Conservation (phyloP, 179 eudicot species). For the Nepenthes alata region DNA sequence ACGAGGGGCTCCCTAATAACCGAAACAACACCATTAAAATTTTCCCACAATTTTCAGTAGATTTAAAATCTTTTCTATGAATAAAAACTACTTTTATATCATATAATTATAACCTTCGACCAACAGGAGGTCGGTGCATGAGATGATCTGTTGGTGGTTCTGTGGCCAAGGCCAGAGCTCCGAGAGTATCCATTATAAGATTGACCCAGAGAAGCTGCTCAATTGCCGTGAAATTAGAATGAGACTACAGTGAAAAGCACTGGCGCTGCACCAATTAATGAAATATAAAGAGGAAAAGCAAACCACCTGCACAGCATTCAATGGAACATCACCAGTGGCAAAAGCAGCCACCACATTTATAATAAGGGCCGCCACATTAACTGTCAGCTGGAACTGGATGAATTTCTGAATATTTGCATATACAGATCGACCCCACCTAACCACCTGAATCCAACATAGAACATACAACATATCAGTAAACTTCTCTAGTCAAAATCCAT, state of each 20-base stretch:
- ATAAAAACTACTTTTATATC: too few species aligned
- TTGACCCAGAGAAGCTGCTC: constrained; percentile 86
- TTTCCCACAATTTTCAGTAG: background rate
- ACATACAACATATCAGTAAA: too few species aligned
- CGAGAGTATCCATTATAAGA: constrained; percentile 96
- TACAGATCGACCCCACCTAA: constrained; percentile 91
- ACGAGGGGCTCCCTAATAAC: constrained; percentile 71
- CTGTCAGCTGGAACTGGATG: constrained; percentile 96
- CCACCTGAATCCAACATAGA: constrained; percentile 41
- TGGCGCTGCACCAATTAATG: background rate
- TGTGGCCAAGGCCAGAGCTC: constrained; percentile 97
- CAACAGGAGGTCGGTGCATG: constrained; percentile 80
- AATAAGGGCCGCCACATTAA: constrained; percentile 85
- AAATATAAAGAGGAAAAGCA: background rate
- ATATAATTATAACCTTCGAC: constrained; percentile 56
- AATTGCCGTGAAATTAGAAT: background rate
- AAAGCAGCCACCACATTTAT: constrained; percentile 92
- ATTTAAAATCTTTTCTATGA: too few species aligned
- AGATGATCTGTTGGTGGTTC: constrained; percentile 95
- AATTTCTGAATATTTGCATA: constrained; percentile 88
- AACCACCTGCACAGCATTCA: constrained; percentile 64
- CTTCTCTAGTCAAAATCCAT: too few species aligned
- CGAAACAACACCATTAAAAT: background rate
- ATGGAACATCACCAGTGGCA: constrained; percentile 80
- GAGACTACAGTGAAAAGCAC: background rate